Percentiles rank a stretch among this genome's conserved stretches.
Evolutionary conservation across 1,284 basidiomycete genomes (phyloP).

Genomic region (Cystobasidium pallidum): DNA sequence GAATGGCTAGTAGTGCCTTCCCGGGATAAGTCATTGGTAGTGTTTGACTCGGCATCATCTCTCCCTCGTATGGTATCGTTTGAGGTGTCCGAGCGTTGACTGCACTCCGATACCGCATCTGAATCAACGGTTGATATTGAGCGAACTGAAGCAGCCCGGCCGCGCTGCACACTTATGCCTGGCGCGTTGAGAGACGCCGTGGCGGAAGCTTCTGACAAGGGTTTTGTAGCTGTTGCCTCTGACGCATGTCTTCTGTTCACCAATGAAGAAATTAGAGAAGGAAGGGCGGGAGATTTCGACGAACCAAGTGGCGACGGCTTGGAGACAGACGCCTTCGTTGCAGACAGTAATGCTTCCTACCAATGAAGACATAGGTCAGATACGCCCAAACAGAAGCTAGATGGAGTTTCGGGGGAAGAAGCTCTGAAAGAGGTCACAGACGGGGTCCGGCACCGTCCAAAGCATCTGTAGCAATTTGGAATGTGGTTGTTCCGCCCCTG

Average conservation of each 20-base stretch:
- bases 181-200: not conserved
- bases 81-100: not conserved
- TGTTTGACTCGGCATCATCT: not conserved
- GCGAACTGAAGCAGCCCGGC: conserved; percentile 10
- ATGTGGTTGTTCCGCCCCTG: too few relatives aligned
- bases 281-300: conserved; percentile 8
- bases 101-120: not conserved
- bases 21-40: not conserved
- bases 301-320: conserved; percentile 11
- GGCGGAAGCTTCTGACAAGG: not conserved
- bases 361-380: not conserved
- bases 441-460: too few relatives aligned
- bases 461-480: too few relatives aligned
- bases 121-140: conserved; percentile 13
- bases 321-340: not conserved
- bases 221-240: conserved; percentile 23
- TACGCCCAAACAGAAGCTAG: too few relatives aligned
- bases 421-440: not conserved
- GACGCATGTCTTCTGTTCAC: conserved; percentile 20
- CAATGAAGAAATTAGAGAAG: conserved; percentile 18
- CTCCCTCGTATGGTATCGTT: conserved; percentile 13
- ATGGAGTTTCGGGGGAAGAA: not conserved
- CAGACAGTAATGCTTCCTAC: conserved; percentile 19
- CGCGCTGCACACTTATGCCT: conserved; percentile 25
- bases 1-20: not conserved